Evolutionary conservation across 1,284 basidiomycete genomes (phyloP).

Genomic region (Boletus chippewaensis): DNA sequence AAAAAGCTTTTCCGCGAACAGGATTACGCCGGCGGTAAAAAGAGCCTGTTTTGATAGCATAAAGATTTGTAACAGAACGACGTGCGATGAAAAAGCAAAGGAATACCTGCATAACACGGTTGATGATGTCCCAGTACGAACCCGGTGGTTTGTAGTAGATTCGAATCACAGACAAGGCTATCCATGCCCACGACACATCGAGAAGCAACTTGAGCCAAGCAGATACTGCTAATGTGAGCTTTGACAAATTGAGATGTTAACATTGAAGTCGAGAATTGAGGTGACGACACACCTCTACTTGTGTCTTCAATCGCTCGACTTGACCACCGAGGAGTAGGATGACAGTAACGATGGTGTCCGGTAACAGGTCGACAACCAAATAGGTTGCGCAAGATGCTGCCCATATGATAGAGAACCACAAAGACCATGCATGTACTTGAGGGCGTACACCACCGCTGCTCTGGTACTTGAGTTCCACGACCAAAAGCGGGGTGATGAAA

Average conservation of each 20-base stretch:
- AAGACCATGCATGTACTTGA: constrained; percentile 63
- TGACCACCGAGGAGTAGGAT: constrained; percentile 53
- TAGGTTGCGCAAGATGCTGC: constrained; percentile 56
- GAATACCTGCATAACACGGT: constrained; percentile 60
- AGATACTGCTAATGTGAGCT: constrained; percentile 66
- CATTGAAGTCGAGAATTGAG: not conserved
- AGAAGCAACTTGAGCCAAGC: constrained; percentile 64
- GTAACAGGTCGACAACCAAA: constrained; percentile 57
- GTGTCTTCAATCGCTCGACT: constrained; percentile 56
- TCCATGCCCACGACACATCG: constrained; percentile 65
- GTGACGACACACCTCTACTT: constrained; percentile 49
- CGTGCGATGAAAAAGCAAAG: not conserved
- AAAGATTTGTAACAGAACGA: not conserved
- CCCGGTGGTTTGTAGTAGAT: constrained; percentile 53
- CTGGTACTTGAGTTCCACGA: constrained; percentile 58
- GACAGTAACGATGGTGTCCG: constrained; percentile 49
- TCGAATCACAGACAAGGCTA: constrained; percentile 57
- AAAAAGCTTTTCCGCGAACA: constrained; percentile 66
- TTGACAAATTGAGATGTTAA: constrained; percentile 7
- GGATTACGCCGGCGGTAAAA: constrained; percentile 55
- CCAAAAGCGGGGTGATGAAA: constrained; percentile 61
- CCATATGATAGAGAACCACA: constrained; percentile 69
- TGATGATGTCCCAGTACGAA: constrained; percentile 60
- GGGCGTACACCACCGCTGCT: constrained; percentile 38
- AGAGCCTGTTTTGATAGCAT: constrained; percentile 41